A percentile compares a stretch with the other conserved stretches of the same genome.
These are phyloP conservation scores for Nematodospora anomalae DNA, from an alignment of 1,139 yeast genomes.

Conservation along the genomic window DNA sequence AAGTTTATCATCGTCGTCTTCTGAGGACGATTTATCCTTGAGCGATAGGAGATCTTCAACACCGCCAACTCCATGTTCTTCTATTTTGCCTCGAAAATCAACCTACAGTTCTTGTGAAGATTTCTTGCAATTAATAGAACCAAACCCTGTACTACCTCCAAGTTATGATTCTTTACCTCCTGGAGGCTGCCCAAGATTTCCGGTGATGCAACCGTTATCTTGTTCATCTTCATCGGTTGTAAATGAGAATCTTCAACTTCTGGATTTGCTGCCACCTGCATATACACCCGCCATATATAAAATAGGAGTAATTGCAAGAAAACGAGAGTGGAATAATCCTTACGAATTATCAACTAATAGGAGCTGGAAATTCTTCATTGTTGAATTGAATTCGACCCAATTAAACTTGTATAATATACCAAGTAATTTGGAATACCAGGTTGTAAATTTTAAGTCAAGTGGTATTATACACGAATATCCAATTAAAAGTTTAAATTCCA, in stretches of 20 bases:
- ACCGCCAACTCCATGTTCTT: constrained; percentile 14
- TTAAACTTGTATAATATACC: constrained; percentile 58
- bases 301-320: constrained; percentile 52
- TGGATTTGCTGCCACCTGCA: constrained; percentile 36
- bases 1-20: constrained; percentile 5
- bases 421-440: constrained; percentile 29
- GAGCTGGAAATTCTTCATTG: constrained; percentile 61
- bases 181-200: constrained; percentile 53
- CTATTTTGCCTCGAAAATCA: background rate
- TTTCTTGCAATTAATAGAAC: constrained; percentile 46
- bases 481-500: constrained; percentile 21
- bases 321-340: constrained; percentile 67
- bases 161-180: constrained; percentile 44
- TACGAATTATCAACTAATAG: constrained; percentile 60
- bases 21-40: constrained; percentile 10
- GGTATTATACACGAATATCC: constrained; percentile 16
- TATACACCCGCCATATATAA: constrained; percentile 62
- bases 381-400: constrained; percentile 76
- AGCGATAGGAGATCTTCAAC: constrained; percentile 10
- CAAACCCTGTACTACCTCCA: constrained; percentile 53
- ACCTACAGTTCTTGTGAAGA: constrained; percentile 13
- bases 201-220: constrained; percentile 29
- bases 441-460: constrained; percentile 23
- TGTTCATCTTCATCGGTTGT: constrained; percentile 10
- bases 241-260: background rate